Conservation (phyloP, 768 basidiomycete species). For the Phanerodontia chrysosporium region DNA sequence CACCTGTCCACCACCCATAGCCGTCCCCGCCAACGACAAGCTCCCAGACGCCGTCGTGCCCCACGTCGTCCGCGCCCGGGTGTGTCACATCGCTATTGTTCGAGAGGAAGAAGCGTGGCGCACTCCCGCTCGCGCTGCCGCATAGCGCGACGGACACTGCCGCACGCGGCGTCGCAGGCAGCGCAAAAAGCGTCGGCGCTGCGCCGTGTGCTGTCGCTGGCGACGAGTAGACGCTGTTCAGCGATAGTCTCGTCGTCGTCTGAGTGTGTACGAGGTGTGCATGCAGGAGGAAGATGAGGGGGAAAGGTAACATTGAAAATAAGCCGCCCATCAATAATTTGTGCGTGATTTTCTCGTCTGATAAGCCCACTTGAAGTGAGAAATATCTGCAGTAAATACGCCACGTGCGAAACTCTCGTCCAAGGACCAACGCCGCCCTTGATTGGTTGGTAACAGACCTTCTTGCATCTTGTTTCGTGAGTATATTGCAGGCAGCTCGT, state of each 20-base stretch:
- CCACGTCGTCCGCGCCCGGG: slow-evolving; percentile 33
- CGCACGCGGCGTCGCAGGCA: slow-evolving; percentile 25
- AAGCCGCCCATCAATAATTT: too few species aligned
- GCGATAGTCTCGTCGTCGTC: not conserved
- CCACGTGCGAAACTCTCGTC: too few species aligned
- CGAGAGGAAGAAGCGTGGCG: slow-evolving; percentile 56
- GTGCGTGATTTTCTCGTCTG: too few species aligned
- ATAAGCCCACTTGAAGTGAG: too few species aligned
- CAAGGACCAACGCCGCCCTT: too few species aligned
- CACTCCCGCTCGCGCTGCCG: slow-evolving; percentile 11
- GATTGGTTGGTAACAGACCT: too few species aligned
- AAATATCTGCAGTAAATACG: too few species aligned
- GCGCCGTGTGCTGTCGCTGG: slow-evolving; percentile 11
- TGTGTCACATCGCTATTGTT: slow-evolving; percentile 38
- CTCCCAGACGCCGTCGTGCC: slow-evolving; percentile 41
- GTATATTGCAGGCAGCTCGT: too few species aligned
- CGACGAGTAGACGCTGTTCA: slow-evolving; percentile 16
- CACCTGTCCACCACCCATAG: slow-evolving; percentile 47
- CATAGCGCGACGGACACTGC: slow-evolving; percentile 33
- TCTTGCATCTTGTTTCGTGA: too few species aligned
- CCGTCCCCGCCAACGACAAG: slow-evolving; percentile 42
- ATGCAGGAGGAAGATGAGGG: slow-evolving; percentile 18
- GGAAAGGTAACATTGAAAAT: slow-evolving; percentile 13
- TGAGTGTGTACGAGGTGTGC: slow-evolving; percentile 16
- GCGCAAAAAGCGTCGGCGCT: slow-evolving; percentile 19